Evolutionary conservation across 2,329 filamentous ascomycete genomes (phyloP).

Genomic region (Fusarium aywerte): DNA sequence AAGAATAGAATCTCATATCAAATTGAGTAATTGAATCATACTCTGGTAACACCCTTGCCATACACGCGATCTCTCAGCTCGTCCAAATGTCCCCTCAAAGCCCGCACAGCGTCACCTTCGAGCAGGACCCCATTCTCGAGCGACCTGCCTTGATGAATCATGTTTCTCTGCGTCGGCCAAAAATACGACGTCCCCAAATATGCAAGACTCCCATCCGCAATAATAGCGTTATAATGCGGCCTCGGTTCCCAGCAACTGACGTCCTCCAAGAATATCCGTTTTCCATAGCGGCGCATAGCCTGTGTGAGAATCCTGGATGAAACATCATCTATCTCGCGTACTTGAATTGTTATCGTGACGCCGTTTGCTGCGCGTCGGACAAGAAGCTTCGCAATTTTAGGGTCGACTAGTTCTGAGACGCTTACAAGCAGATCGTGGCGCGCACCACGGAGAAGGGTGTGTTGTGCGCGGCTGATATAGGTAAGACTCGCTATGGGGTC

Average conservation of each 20-base stretch:
- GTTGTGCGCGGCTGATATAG: conserved; percentile 12
- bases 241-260: conserved; percentile 12
- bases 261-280: neutral
- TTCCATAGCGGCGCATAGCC: neutral
- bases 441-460: neutral
- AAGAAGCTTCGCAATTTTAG: conserved; percentile 3
- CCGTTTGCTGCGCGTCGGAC: neutral
- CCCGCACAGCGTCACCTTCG: neutral
- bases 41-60: neutral
- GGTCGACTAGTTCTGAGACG: neutral
- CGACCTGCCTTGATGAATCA: conserved; percentile 13
- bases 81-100: neutral
- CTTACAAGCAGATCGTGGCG: conserved; percentile 2
- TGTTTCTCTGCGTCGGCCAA: conserved; percentile 12
- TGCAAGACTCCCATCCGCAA: conserved; percentile 1
- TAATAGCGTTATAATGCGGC: neutral
- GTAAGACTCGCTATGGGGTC: conserved; percentile 4
- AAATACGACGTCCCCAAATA: neutral
- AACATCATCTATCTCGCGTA: neutral
- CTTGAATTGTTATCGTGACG: neutral
- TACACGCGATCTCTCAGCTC: neutral
- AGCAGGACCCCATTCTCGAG: conserved; percentile 16
- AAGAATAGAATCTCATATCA: too few species aligned
- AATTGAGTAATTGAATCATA: too few species aligned
- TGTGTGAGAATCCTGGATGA: neutral